Evolutionary conservation across 495 filamentous ascomycete species (phyloP).

Genomic region (Podospora bellae-mahoneyi): DNA sequence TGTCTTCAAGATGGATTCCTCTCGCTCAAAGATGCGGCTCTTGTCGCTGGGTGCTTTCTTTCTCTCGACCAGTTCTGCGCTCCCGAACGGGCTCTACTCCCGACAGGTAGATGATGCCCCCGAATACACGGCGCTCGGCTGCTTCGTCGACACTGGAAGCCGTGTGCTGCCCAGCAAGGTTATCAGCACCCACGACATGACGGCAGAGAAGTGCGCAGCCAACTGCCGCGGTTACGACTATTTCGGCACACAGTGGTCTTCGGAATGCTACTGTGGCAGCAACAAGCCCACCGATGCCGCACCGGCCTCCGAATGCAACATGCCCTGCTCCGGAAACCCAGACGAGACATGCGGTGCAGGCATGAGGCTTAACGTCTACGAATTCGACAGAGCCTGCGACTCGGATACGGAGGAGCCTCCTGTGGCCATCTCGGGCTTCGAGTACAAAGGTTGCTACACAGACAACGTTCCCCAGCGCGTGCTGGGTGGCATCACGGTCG

Average conservation of each 20-base stretch:
- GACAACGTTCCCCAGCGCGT: slow-evolving; percentile 2
- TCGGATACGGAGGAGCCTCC: slow-evolving; percentile 10
- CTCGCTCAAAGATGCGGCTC: background rate
- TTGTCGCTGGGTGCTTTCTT: background rate
- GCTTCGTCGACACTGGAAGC: slow-evolving; percentile 2
- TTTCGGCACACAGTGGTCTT: slow-evolving; percentile 10
- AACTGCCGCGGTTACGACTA: slow-evolving; percentile 11
- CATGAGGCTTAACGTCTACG: slow-evolving; percentile 38
- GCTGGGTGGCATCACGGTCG: background rate
- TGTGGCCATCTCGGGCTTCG: background rate
- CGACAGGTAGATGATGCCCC: background rate
- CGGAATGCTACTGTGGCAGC: slow-evolving; percentile 13
- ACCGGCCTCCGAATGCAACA: slow-evolving; percentile 33
- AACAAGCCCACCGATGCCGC: slow-evolving; percentile 7
- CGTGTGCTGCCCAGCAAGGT: slow-evolving; percentile 5
- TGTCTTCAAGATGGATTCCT: background rate
- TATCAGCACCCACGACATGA: slow-evolving; percentile 9
- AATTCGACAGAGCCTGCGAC: background rate
- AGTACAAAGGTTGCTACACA: slow-evolving; percentile 15
- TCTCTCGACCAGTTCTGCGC: background rate
- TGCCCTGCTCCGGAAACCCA: slow-evolving; percentile 35
- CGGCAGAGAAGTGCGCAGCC: slow-evolving; percentile 8
- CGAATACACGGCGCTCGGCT: background rate
- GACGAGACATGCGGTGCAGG: slow-evolving; percentile 33
- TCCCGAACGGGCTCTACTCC: background rate